Percentiles rank a stretch among this genome's conserved stretches.
Conservation (phyloP, 176 grass and related monocot genomes). For the Zoysia japonica region DNA sequence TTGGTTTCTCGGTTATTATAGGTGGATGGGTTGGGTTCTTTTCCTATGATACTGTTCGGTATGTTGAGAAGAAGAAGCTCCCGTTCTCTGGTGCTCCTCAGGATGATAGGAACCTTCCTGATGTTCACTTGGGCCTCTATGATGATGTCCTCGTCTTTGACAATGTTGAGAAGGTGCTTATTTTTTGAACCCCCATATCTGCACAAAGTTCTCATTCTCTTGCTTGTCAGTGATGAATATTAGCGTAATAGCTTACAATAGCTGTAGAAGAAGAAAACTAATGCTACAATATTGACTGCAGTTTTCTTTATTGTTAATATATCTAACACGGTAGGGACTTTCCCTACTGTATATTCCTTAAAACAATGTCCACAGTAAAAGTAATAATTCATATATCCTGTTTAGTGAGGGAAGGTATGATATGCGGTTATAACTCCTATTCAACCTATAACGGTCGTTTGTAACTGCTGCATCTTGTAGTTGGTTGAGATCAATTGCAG, state of each 20-base stretch:
- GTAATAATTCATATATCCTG: not conserved
- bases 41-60: slow-evolving; percentile 81
- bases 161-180: slow-evolving; percentile 81
- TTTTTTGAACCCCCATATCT: not conserved
- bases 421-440: not conserved
- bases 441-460: not conserved
- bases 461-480: slow-evolving; percentile 14
- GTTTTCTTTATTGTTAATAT: too few relatives aligned
- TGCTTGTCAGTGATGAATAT: not conserved
- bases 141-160: slow-evolving; percentile 84
- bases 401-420: not conserved
- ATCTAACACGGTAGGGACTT: too few relatives aligned
- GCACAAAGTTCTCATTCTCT: not conserved
- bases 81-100: slow-evolving; percentile 66
- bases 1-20: slow-evolving; percentile 22
- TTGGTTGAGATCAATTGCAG: not conserved
- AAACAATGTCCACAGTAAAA: not conserved
- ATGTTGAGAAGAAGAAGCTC: slow-evolving; percentile 86
- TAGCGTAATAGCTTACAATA: not conserved
- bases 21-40: slow-evolving; percentile 92
- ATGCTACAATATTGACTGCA: not conserved
- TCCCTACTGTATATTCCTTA: too few relatives aligned
- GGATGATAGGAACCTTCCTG: slow-evolving; percentile 75
- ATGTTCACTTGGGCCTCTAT: slow-evolving; percentile 83
- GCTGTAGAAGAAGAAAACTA: not conserved